These are phyloP conservation scores for Fusarium verticillioides DNA, from an alignment of 2,329 filamentous ascomycete genomes.

Conservation along the genomic window DNA sequence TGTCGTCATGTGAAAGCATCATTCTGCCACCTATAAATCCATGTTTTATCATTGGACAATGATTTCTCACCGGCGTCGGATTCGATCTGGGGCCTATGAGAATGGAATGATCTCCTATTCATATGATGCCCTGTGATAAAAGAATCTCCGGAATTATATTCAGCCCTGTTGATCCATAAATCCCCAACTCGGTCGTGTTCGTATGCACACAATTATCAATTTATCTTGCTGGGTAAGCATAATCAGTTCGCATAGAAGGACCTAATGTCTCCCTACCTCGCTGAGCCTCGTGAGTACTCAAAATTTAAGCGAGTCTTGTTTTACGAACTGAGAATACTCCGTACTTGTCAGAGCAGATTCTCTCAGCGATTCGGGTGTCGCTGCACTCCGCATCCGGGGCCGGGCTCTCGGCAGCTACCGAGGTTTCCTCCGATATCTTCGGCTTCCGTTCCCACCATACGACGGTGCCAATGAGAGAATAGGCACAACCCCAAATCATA, in stretches of 20 bases:
- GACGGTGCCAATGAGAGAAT: constrained; percentile 17
- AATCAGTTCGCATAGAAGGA: background rate
- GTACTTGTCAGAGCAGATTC: background rate
- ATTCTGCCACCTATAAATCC: constrained; percentile 1
- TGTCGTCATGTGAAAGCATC: constrained; percentile 36
- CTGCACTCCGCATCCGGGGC: constrained; percentile 19
- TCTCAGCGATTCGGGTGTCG: background rate
- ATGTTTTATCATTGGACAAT: constrained; percentile 25
- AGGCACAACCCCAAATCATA: constrained; percentile 17
- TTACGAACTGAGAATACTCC: background rate
- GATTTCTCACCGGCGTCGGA: constrained; percentile 1
- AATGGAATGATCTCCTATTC: background rate
- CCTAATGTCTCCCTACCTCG: background rate
- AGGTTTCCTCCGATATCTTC: constrained; percentile 22
- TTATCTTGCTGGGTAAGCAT: background rate
- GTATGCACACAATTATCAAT: background rate
- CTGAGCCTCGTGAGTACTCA: background rate
- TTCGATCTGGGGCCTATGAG: background rate
- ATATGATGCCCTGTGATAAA: background rate
- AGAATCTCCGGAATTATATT: background rate
- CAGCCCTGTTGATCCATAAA: background rate
- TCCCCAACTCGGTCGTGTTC: background rate
- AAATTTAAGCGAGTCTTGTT: background rate
- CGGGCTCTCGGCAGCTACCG: constrained; percentile 29
- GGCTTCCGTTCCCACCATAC: constrained; percentile 5